Evolutionary conservation across 345 rosid species (phyloP).

Genomic region (Pistacia integerrima): DNA sequence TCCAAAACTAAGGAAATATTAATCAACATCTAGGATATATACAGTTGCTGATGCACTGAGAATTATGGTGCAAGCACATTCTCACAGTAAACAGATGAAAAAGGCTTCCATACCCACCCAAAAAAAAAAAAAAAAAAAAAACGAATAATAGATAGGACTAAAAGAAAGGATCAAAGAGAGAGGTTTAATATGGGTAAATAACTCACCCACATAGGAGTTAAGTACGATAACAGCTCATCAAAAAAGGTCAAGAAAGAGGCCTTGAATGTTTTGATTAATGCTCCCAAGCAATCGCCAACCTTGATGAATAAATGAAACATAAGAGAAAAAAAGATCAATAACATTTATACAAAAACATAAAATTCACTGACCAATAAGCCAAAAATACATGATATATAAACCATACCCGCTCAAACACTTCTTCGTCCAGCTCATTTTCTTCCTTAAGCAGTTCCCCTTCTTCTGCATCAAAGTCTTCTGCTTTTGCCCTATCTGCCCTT

Average conservation of each 20-base stretch:
- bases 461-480: constrained; percentile 74
- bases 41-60: not conserved
- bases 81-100: not conserved
- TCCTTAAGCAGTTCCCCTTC: constrained; percentile 67
- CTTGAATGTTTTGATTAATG: constrained; percentile 64
- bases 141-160: not conserved
- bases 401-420: constrained; percentile 63
- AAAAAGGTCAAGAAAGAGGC: constrained; percentile 62
- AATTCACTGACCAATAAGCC: constrained; percentile 5
- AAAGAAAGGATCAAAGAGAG: not conserved
- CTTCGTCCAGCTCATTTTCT: constrained; percentile 80
- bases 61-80: not conserved
- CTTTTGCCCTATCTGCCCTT: constrained; percentile 59
- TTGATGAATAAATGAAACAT: constrained; percentile 28
- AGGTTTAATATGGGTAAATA: not conserved
- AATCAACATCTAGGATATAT: not conserved
- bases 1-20: not conserved
- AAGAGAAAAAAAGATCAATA: constrained; percentile 12
- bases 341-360: not conserved
- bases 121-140: not conserved
- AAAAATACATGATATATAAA: not conserved
- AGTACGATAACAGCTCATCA: constrained; percentile 64
- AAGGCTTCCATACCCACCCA: not conserved
- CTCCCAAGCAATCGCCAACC: constrained; percentile 77
- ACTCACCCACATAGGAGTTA: constrained; percentile 84